Evolutionary conservation across 345 rosid species (phyloP), one percentile per base, ranked within the genome.

Genomic region (Linum trigynum): DNA sequence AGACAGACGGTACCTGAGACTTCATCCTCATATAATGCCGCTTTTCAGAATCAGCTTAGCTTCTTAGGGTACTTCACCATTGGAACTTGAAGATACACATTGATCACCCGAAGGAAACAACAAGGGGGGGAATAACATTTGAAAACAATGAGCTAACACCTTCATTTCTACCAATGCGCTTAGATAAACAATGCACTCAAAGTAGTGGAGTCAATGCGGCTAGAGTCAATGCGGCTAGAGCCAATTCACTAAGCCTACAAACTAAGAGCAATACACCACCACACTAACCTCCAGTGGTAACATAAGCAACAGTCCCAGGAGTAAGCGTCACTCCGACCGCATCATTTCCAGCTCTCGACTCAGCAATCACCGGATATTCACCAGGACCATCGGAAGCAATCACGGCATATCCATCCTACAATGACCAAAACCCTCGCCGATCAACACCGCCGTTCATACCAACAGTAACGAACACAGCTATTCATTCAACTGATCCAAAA

Each of bases 271-370:
- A 53, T 57, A 37, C 14, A 48, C 16, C 8, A 65, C 69, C 10
- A 38, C 16, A 72, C 76, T 64, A 55, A 88, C 99, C 99, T 85
- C 99, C 97, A 56, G 99, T 94, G 32, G 97, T 94, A 12, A 94
- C 97, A 78, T 94, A 94, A 43, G 97, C 97, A 77, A 90, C 89
- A 57, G 99, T 88, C 64, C 99, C 97, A 42, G 96, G 86, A 69
- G 85, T 84, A 64, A 94, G 81, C 35, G 75, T 80, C 42, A 94
- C 89, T 58, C 88, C 97, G 43, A 90, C 65, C 38, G 86, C 99
- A 74, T 90, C 96, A 71, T 86, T 90, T 75, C 99, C 97, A 71
- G 99, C 99, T 78, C 97, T 85, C 35, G 97, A 90, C 76, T 94
- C 99, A 16, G 91, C 78, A 62, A 94, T 82, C 51, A 94, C 84